Percentiles rank a stretch among this genome's conserved stretches.
Conservation (phyloP, 73 alveolate genomes). For the Blepharisma japonicum region DNA sequence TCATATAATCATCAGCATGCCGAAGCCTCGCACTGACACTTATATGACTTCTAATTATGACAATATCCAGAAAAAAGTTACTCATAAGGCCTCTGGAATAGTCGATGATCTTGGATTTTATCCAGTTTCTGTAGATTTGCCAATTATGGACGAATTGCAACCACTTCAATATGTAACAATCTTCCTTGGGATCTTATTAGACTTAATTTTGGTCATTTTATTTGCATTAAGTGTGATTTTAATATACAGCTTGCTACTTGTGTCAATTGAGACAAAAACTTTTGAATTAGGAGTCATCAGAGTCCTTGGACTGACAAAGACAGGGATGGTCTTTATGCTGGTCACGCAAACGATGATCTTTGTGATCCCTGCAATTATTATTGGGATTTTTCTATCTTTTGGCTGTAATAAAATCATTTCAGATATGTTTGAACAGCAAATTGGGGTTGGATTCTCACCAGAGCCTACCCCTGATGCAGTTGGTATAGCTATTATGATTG, state of each 20-base stretch:
- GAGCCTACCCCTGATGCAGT: conserved; percentile 59
- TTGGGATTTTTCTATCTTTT: conserved; percentile 63
- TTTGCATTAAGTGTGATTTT: conserved; percentile 69
- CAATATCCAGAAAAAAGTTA: conserved; percentile 42
- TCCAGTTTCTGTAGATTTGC: conserved; percentile 55
- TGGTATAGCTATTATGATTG: conserved; percentile 42
- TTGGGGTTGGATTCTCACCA: conserved; percentile 60
- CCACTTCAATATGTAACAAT: conserved; percentile 54
- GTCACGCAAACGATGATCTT: conserved; percentile 62
- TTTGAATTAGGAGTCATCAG: conserved; percentile 82
- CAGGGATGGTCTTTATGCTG: conserved; percentile 61
- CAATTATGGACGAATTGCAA: conserved; percentile 51
- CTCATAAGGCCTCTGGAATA: conserved; percentile 47
- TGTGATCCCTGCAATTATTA: conserved; percentile 77
- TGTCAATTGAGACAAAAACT: conserved; percentile 79
- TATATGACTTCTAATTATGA: conserved; percentile 54
- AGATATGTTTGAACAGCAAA: conserved; percentile 35
- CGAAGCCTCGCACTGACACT: conserved; percentile 37
- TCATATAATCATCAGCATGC: conserved; percentile 22
- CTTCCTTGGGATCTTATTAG: conserved; percentile 70
- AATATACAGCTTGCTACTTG: conserved; percentile 71
- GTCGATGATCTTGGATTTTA: conserved; percentile 69
- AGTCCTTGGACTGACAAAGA: conserved; percentile 75
- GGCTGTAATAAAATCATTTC: conserved; percentile 34
- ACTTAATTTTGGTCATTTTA: conserved; percentile 65